Conservation (phyloP, 306 rosid genomes). For the Canavalia gladiata region DNA sequence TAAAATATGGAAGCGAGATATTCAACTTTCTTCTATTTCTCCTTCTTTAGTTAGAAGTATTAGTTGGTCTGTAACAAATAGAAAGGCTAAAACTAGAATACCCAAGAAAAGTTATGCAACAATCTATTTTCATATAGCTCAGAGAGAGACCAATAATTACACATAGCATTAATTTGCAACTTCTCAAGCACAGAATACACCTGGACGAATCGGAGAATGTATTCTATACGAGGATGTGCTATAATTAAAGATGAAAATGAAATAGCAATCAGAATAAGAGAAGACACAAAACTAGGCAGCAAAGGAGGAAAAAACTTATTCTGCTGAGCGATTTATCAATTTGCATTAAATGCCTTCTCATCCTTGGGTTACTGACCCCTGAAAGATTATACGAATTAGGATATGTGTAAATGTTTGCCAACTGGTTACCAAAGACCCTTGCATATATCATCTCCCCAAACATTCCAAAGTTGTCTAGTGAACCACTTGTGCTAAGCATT, state of each 20-base stretch:
- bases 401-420: slow-evolving; percentile 62
- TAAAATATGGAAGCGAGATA: not conserved
- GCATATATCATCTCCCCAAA: slow-evolving; percentile 78
- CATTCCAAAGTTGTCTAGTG: slow-evolving; percentile 59
- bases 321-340: slow-evolving; percentile 79
- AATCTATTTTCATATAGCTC: slow-evolving; percentile 29
- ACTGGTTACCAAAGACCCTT: slow-evolving; percentile 70
- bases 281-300: slow-evolving; percentile 75
- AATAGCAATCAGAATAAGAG: slow-evolving; percentile 65
- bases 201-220: slow-evolving; percentile 34
- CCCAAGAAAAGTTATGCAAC: slow-evolving; percentile 6
- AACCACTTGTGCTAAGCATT: slow-evolving; percentile 53
- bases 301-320: slow-evolving; percentile 77
- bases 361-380: slow-evolving; percentile 65
- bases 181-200: slow-evolving; percentile 43
- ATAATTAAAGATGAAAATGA: slow-evolving; percentile 28
- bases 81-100: slow-evolving; percentile 22
- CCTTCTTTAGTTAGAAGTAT: not conserved
- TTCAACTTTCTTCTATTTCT: not conserved
- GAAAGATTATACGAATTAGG: slow-evolving; percentile 66
- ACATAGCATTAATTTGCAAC: slow-evolving; percentile 40
- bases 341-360: slow-evolving; percentile 75
- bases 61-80: slow-evolving; percentile 3
- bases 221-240: slow-evolving; percentile 52
- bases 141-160: not conserved